Evolutionary conservation across 306 rosid genomes (phyloP).

Genomic region (Vigna angularis): DNA sequence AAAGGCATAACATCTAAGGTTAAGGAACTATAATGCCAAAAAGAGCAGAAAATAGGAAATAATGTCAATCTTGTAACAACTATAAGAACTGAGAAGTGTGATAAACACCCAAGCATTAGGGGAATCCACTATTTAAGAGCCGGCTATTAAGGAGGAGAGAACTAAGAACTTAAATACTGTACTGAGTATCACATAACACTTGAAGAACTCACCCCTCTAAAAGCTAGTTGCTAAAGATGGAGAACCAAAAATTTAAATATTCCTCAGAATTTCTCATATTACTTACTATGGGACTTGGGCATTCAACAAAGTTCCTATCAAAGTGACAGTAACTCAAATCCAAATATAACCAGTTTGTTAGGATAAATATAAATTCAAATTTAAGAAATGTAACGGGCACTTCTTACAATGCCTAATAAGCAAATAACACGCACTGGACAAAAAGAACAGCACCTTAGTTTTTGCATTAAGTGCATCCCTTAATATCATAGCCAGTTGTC

Average conservation of each 20-base stretch:
- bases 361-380: slow-evolving; percentile 5
- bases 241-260: neutral
- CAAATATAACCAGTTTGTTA: slow-evolving; percentile 27
- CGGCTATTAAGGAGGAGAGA: neutral
- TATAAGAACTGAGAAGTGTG: neutral
- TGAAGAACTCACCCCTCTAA: neutral
- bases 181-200: neutral
- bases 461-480: slow-evolving; percentile 87
- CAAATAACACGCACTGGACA: slow-evolving; percentile 24
- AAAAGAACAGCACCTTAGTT: slow-evolving; percentile 73
- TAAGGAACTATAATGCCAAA: neutral
- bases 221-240: neutral
- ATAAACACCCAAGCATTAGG: neutral
- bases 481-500: slow-evolving; percentile 91
- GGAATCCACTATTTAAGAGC: too few relatives aligned
- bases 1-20: slow-evolving; percentile 35
- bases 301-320: neutral
- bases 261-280: neutral
- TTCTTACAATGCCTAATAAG: slow-evolving; percentile 20
- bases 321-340: slow-evolving; percentile 6
- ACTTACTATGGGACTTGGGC: neutral
- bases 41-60: slow-evolving; percentile 21
- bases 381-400: slow-evolving; percentile 1
- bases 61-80: slow-evolving; percentile 16
- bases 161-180: neutral